Conservation (phyloP, 768 basidiomycete species). For the Russula olivacea region DNA sequence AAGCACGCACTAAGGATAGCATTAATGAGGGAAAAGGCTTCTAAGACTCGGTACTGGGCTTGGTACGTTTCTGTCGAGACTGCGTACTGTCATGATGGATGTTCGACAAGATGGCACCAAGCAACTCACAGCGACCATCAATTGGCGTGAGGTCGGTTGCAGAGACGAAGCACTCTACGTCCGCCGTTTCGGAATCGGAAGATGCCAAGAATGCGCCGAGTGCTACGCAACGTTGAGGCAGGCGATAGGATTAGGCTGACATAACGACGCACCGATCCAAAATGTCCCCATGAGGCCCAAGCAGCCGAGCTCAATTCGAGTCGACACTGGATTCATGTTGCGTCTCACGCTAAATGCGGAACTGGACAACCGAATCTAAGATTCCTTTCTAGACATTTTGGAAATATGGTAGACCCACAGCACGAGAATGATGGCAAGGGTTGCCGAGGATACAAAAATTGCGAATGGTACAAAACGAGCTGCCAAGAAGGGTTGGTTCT, state of each 20-base stretch:
- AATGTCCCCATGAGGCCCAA: slow-evolving; percentile 66
- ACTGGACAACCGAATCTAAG: slow-evolving; percentile 34
- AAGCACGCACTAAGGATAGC: slow-evolving; percentile 53
- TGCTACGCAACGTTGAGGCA: slow-evolving; percentile 38
- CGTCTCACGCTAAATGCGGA: slow-evolving; percentile 58
- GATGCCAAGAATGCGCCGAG: slow-evolving; percentile 67
- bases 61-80: slow-evolving; percentile 84
- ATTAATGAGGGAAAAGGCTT: slow-evolving; percentile 75
- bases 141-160: slow-evolving; percentile 46
- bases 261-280: slow-evolving; percentile 59
- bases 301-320: slow-evolving; percentile 66
- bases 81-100: slow-evolving; percentile 29
- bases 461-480: slow-evolving; percentile 86
- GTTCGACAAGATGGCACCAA: not conserved
- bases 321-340: slow-evolving; percentile 71
- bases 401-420: slow-evolving; percentile 44
- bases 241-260: not conserved
- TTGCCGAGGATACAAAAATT: slow-evolving; percentile 70
- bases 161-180: slow-evolving; percentile 76
- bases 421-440: slow-evolving; percentile 58
- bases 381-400: slow-evolving; percentile 2
- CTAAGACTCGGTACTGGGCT: slow-evolving; percentile 81
- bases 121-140: slow-evolving; percentile 57
- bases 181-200: slow-evolving; percentile 71
- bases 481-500: slow-evolving; percentile 30